These are phyloP conservation scores for Diaporthe ampelina DNA, from an alignment of 2,329 filamentous ascomycete species.

Conservation along the genomic window DNA sequence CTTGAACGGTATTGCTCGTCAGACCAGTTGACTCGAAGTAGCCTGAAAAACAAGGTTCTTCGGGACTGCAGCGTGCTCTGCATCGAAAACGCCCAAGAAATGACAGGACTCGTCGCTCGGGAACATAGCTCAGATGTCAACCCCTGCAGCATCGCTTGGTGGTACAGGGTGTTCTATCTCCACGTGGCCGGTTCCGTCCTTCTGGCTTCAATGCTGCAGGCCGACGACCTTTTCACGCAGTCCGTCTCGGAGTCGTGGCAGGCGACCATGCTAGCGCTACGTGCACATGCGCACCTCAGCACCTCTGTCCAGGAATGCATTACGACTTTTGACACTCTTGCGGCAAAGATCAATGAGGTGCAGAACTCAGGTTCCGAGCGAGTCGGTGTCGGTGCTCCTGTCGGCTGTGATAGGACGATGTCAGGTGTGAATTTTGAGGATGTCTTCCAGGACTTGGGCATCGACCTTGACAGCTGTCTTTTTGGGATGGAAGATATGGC, in stretches of 20 bases:
- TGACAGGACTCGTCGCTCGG: neutral
- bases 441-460: constrained; percentile 3
- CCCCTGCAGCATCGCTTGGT: constrained; percentile 40
- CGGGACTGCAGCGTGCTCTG: constrained; percentile 36
- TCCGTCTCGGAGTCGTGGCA: constrained; percentile 47
- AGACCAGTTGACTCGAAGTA: neutral
- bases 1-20: constrained; percentile 33
- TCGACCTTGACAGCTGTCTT: constrained; percentile 20
- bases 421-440: constrained; percentile 3
- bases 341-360: constrained; percentile 35
- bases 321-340: constrained; percentile 32
- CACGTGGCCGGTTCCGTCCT: constrained; percentile 42
- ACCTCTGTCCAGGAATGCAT: constrained; percentile 43
- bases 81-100: constrained; percentile 11
- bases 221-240: constrained; percentile 46
- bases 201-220: constrained; percentile 44
- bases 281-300: constrained; percentile 45
- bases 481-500: constrained; percentile 1
- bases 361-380: neutral
- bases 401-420: neutral
- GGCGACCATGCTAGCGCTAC: constrained; percentile 43
- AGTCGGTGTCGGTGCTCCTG: neutral
- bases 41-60: constrained; percentile 29
- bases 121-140: neutral
- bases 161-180: constrained; percentile 43